Evolutionary conservation across 257 asterid genomes (phyloP).

Genomic region (Petunia axillaris): DNA sequence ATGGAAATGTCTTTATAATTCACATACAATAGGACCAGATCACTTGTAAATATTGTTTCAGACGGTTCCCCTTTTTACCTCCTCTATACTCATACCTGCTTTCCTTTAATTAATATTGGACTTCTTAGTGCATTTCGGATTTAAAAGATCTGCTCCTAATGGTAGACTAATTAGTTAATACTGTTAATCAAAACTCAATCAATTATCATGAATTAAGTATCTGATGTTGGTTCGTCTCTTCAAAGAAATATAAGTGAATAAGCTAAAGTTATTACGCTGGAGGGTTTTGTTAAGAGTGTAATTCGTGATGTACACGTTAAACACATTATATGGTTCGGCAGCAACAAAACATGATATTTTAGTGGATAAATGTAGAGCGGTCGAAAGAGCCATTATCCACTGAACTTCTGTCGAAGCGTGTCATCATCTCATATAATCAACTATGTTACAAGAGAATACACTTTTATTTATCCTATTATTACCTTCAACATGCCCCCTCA

Average conservation of each 20-base stretch:
- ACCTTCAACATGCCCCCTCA: too few species aligned
- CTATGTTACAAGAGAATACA: too few species aligned
- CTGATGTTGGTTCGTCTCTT: neutral
- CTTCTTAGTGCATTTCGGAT: too few species aligned
- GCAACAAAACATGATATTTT: too few species aligned
- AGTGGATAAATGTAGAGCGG: too few species aligned
- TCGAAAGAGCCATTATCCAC: too few species aligned
- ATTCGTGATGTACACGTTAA: too few species aligned
- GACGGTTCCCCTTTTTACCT: neutral
- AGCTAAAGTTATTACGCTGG: neutral
- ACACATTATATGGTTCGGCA: too few species aligned
- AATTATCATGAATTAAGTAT: neutral
- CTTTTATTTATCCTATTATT: too few species aligned
- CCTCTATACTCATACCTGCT: neutral
- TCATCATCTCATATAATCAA: too few species aligned
- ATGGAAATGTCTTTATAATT: conserved; percentile 21
- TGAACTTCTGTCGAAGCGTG: too few species aligned
- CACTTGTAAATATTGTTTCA: conserved; percentile 4
- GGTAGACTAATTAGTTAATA: neutral
- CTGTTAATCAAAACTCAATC: neutral
- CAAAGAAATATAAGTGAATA: neutral
- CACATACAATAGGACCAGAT: conserved; percentile 16
- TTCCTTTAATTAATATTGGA: neutral
- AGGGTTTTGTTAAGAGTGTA: too few species aligned
- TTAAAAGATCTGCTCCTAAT: neutral